Percentiles rank a stretch among this genome's conserved stretches.
Conservation (phyloP, 306 rosid genomes). For the Leucaena leucocephala region DNA sequence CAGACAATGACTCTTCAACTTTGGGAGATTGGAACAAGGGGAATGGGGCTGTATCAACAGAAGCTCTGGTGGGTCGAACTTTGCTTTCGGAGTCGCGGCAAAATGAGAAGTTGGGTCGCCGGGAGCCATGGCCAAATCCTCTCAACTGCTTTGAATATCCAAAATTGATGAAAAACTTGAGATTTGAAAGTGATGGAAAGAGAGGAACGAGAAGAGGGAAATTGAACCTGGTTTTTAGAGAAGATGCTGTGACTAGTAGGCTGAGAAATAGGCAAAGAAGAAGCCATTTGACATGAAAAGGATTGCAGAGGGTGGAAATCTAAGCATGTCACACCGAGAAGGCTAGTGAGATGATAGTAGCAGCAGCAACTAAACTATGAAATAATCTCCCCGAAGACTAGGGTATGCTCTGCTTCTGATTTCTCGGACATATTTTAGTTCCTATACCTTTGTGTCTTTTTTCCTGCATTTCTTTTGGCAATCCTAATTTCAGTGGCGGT, state of each 20-base stretch:
- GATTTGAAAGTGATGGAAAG: neutral
- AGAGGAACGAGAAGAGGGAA: slow-evolving; percentile 12
- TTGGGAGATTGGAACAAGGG: slow-evolving; percentile 64
- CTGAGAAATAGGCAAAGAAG: slow-evolving; percentile 63
- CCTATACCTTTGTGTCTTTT: neutral
- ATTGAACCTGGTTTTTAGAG: slow-evolving; percentile 62
- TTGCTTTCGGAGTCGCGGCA: slow-evolving; percentile 38
- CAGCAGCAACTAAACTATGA: neutral
- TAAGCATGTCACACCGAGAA: neutral
- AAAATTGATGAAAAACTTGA: neutral
- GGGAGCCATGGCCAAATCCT: slow-evolving; percentile 49
- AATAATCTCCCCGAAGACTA: neutral
- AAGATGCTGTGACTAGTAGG: slow-evolving; percentile 51
- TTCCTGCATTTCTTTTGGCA: neutral
- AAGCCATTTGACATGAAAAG: slow-evolving; percentile 52
- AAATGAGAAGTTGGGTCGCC: slow-evolving; percentile 49
- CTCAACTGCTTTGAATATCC: slow-evolving; percentile 47
- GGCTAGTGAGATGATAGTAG: neutral
- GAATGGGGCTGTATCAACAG: slow-evolving; percentile 54
- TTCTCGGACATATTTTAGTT: neutral
- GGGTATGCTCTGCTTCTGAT: neutral
- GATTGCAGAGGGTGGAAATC: neutral
- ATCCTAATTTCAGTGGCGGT: too few species aligned
- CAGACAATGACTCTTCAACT: slow-evolving; percentile 58
- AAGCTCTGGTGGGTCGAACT: slow-evolving; percentile 57